phyloP scores from a whole-genome alignment of 352 stramenopile genomes.

The Pythium folliculosum region DNA sequence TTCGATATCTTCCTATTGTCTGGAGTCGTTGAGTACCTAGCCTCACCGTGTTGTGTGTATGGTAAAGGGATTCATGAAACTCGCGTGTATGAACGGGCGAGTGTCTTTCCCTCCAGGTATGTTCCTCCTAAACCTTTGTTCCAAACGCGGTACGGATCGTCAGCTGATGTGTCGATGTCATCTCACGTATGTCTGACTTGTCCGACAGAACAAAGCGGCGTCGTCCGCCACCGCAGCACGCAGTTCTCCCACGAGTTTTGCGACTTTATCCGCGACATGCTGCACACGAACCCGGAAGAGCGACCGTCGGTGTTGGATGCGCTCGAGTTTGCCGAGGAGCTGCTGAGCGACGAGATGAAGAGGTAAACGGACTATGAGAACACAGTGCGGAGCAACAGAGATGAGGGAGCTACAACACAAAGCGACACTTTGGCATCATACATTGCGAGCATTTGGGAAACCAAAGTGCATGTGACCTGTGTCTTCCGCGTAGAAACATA shows the following conservation, averaged over 20 bases:
- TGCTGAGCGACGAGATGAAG: slow-evolving; percentile 69
- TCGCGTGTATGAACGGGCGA: slow-evolving; percentile 76
- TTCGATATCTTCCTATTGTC: not conserved
- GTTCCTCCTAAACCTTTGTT: too few relatives aligned
- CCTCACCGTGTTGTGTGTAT: not conserved
- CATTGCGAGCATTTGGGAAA: too few relatives aligned
- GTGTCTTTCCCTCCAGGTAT: slow-evolving; percentile 76
- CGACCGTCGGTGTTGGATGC: slow-evolving; percentile 76
- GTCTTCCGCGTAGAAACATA: too few relatives aligned
- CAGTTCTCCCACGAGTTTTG: slow-evolving; percentile 82
- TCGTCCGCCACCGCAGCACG: slow-evolving; percentile 62
- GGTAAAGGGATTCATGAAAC: slow-evolving; percentile 79
- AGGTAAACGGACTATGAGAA: slow-evolving; percentile 28
- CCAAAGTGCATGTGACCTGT: too few relatives aligned
- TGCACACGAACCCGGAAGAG: slow-evolving; percentile 82
- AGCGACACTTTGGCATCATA: too few relatives aligned
- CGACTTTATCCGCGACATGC: slow-evolving; percentile 88
- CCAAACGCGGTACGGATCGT: not conserved
- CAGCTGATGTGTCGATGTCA: not conserved
- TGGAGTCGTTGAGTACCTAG: not conserved
- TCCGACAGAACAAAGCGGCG: slow-evolving; percentile 56
- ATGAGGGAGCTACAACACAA: too few relatives aligned
- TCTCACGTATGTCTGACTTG: not conserved
- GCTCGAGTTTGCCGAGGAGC: slow-evolving; percentile 80
- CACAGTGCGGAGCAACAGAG: too few relatives aligned